Base-by-base conservation (phyloP, 495 filamentous ascomycete genomes). In the Hyaloscypha hepaticicola region DNA sequence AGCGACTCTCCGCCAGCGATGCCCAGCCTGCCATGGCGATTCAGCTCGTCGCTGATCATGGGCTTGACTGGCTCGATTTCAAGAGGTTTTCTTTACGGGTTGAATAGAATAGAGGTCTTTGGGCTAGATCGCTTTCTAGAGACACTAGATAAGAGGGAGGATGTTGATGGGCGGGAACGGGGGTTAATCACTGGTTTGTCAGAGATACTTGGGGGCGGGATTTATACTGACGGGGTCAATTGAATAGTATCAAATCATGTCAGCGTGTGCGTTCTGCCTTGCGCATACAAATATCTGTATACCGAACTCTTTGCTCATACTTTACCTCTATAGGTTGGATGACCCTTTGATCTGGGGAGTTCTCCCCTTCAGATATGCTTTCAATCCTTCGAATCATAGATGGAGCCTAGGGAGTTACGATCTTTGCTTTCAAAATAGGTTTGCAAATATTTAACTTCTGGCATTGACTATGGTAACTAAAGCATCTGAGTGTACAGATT, bases 261-360 rank as follows among this genome's bases (percentile, higher is more conserved):
- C 66, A 93, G 91, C 78, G 89, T 99, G 95, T 98, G 90, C 78
- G 92, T 95, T 45, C 21, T 41, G 28, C 60, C 25, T 55, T 38
- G 3, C 28, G 21, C 38, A 19, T 31, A 49, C 55, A 24, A 55
- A 53, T 19, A 41, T 26, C 57, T 48, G 38, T 27, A 52, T 57
- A 69, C 33, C 25, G 19, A 58, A 14, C 33, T 21, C n/a, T 38
- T 8, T 66, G 50, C 28, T 58, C 29, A 58, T 26, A 19, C 33
- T 11, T 45, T 58, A 8, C 45, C 31, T 45, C 33, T 55, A 61
- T 73, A 98, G 94, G 52, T 79, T 97, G 70, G 95, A 99, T 77
- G 95, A 99, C 79, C 95, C 95, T 9, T 74, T 97, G 51, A 84
- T 97, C 58, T 99, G 93, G 92, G 94, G 93, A 38, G 79, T 91